Evolutionary conservation across 1,284 basidiomycete species (phyloP), one percentile per base, ranked within the genome.

Genomic region (Xerocomus nothofagi): DNA sequence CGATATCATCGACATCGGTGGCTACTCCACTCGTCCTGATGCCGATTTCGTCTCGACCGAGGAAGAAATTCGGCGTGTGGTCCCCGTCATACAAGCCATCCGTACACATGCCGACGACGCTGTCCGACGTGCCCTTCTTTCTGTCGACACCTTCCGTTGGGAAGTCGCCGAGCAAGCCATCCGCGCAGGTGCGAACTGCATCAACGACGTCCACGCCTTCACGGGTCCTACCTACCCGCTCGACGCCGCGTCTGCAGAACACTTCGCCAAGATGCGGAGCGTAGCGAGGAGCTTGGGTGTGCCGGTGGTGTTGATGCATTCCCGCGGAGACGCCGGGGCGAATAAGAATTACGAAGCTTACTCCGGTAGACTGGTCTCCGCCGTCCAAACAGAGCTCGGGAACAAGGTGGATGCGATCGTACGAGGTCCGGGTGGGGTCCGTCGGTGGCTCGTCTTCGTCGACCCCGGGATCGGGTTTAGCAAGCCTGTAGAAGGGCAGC

Each of bases 381-480:
- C 84, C 17, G 84, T 98, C 0, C 73, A 80, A 5, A 61, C 70
- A 0, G 97, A 99, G 68, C 77, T 99, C 2, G 86, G 82, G 0
- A 70, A 69, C 29, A 86, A 85, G 57, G 81, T 97, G 0, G 73
- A 82, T 4, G 61, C 65, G 2, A 86, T 93, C 12, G 76, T 96
- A n/a, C 75, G 76, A 14, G 86, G 87, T 0, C 73, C 68, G 20
- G 85, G 85, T 3, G 93, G 94, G 8, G 73, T 99, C 5, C 78
- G 90, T 47, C 71, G 92, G 27, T 99, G 96, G 96, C 81, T 93
- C 57, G 84, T 98, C 49, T 80, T 98, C 44, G 77, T 91, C 12
- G 97, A 98, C 70, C 93, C 96, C 1, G 96, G 97, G 0, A 75
- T 99, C 44, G 96, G 97, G 6, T 99, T 98, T 66, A 96, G 95